Base-by-base conservation (phyloP, 768 basidiomycete species). In the Rhizopogon sp. region DNA sequence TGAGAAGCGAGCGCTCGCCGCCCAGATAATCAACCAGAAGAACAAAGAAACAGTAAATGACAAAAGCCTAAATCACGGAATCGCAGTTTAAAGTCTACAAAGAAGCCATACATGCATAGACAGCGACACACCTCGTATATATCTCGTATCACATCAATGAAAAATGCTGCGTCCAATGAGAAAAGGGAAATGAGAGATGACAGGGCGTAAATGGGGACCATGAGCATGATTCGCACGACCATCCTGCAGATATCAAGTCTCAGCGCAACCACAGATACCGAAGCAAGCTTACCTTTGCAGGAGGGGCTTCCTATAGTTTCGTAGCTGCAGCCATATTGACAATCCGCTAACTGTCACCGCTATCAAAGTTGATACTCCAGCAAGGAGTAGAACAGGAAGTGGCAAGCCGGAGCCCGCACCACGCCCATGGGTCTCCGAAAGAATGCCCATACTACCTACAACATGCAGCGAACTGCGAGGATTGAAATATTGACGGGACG, bases 211-310 rank as follows among this genome's bases (percentile, higher is more conserved):
- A 98, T 74, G 0, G 96, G 96, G 5, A 91, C 91, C 94, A 98
- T 98, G 62, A 98, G 58, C 90, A 98, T 93, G 66, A 98, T 97
- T 45, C 97, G 82, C 43, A 97, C 79, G 47, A 96, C 94, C 81
- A 91, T 89, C 59, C 96, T 89, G 8, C 55, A 11, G 63, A 25
- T 5, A 43, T 55, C 43, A n/a, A 16, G 39, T 43, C 10, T 40
- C 29, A 52, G 35, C 46, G n/a, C 51, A 9, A 53, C 17, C 39
- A 9, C 56, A 37, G 20, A 31, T 3, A 28, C 17, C 33, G 52
- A 25, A 43, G 35, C 43, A 22, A 40, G 53, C 29, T 25, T 43
- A 92, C 90, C 91, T 76, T 73, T 93, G 93, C 25, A 93, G 67
- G 8, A 80, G 67, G 6, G 91, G 90, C 68, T 91, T 88, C 55